Percentiles rank a stretch among this genome's conserved stretches.
These are phyloP conservation scores for Laburnicola sp. DNA, from an alignment of 2,329 filamentous ascomycete species.

Conservation along the genomic window DNA sequence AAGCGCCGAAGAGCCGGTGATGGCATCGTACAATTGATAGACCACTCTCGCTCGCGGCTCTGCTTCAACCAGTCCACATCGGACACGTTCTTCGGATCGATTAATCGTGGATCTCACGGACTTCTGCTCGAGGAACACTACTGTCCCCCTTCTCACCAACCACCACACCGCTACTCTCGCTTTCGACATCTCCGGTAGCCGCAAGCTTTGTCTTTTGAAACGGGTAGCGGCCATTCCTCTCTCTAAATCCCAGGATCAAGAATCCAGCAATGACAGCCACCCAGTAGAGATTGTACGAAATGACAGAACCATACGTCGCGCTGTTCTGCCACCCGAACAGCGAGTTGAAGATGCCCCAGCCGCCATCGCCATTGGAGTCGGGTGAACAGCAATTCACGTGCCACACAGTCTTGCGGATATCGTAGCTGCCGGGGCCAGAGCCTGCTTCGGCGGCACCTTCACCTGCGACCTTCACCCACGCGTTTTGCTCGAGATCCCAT, in stretches of 20 bases:
- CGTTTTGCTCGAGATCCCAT: constrained; percentile 72
- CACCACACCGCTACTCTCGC: constrained; percentile 1
- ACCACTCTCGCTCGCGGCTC: too few species aligned
- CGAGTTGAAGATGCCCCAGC: constrained; percentile 87
- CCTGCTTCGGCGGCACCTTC: constrained; percentile 66
- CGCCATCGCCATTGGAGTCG: constrained; percentile 69
- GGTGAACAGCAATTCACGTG: constrained; percentile 85
- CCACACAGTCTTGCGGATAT: constrained; percentile 78
- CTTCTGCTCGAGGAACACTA: neutral
- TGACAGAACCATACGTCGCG: constrained; percentile 82
- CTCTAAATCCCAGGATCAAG: constrained; percentile 66
- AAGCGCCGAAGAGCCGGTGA: too few species aligned
- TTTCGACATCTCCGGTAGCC: neutral
- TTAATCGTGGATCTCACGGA: neutral
- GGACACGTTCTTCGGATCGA: neutral
- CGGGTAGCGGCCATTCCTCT: constrained; percentile 49
- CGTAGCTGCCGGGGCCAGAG: constrained; percentile 73
- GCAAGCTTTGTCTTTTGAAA: constrained; percentile 1
- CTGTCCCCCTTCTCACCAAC: neutral
- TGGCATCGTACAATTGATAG: too few species aligned
- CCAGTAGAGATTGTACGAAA: constrained; percentile 90
- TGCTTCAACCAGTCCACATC: too few species aligned
- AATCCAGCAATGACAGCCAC: constrained; percentile 69
- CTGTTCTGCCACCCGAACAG: constrained; percentile 87
- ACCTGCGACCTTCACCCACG: constrained; percentile 67